Base-by-base conservation (phyloP, 805 yeast genomes). In the Candida yuanshanica region DNA sequence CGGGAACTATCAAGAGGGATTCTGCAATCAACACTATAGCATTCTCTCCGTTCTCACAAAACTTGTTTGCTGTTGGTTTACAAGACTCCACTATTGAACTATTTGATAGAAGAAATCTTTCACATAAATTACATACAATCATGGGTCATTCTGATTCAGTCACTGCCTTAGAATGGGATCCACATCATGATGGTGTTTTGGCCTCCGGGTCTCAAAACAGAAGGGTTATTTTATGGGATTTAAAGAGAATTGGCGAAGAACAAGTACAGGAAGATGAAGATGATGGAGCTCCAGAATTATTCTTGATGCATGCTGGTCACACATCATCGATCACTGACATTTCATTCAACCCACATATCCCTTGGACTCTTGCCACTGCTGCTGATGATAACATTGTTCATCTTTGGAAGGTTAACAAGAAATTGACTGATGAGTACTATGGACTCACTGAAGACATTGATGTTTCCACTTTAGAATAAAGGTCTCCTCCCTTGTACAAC, bases 261-360 rank as follows among this genome's bases (percentile, higher is more conserved):
- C 95, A 86, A 59, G 72, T 72, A 12, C 89, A 79, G 50, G 96
- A 87, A 50, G 96, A 88, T 56, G 84, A 88, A 23, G 95, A 84
- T 49, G 96, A 88, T 54, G 96, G 95, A 31, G 83, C 83, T 21
- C 91, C 95, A 5, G 96, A 88, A 59, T 63, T 88, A 26, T 68
- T 87, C 52, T 83, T 87, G 89, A 83, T 88, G 81, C 96, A 88
- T 58, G 95, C 95, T 29, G 96, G 96, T 17, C 95, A 88, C 56
- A 81, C 89, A 16, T 82, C 87, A 14, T 70, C 82, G 6, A 81
- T 85, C 14, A 79, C 81, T 33, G 95, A 85, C 58, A 68, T 85
- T 49, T 73, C 79, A 25, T 80, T 86, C 70, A 82, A 80, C 55
- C 79, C 81, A 6, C 56, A 58, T 31, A 70, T 79, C 43, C 85